Percentiles rank a stretch among this genome's conserved stretches.
Evolutionary conservation across 306 rosid species (phyloP).

Genomic region (Hippophae gyantsensis): DNA sequence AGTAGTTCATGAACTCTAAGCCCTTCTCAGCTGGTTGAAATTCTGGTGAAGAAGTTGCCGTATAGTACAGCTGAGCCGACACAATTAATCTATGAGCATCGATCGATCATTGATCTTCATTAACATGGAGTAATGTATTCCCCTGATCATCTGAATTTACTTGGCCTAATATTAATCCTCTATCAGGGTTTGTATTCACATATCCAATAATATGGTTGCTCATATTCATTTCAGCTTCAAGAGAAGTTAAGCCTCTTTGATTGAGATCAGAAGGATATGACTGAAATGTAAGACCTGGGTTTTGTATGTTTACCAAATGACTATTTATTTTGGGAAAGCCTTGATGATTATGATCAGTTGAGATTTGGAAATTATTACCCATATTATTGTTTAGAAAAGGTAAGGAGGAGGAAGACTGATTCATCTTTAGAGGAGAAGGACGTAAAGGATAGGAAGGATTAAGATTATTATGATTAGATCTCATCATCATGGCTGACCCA

Average conservation of each 20-base stretch:
- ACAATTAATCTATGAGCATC: too few relatives aligned
- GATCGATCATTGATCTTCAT: neutral
- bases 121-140: slow-evolving; percentile 9
- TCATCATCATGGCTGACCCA: slow-evolving; percentile 27
- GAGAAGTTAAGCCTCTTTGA: slow-evolving; percentile 17
- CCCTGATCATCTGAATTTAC: too few relatives aligned
- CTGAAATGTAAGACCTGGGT: slow-evolving; percentile 35
- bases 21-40: too few relatives aligned
- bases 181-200: neutral
- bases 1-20: too few relatives aligned
- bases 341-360: slow-evolving; percentile 18
- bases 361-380: slow-evolving; percentile 23
- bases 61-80: too few relatives aligned
- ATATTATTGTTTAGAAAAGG: slow-evolving; percentile 26
- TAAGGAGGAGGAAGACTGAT: slow-evolving; percentile 25
- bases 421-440: slow-evolving; percentile 47
- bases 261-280: slow-evolving; percentile 21
- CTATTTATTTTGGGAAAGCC: slow-evolving; percentile 19
- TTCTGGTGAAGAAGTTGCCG: too few relatives aligned
- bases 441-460: slow-evolving; percentile 43
- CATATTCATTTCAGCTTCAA: too few relatives aligned
- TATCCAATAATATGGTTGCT: neutral
- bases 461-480: slow-evolving; percentile 15
- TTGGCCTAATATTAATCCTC: too few relatives aligned
- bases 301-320: slow-evolving; percentile 39